A percentile compares a stretch with the other conserved stretches of the same genome.
Conservation (phyloP, 148 eudicot genomes). For the Persicaria maculosa region DNA sequence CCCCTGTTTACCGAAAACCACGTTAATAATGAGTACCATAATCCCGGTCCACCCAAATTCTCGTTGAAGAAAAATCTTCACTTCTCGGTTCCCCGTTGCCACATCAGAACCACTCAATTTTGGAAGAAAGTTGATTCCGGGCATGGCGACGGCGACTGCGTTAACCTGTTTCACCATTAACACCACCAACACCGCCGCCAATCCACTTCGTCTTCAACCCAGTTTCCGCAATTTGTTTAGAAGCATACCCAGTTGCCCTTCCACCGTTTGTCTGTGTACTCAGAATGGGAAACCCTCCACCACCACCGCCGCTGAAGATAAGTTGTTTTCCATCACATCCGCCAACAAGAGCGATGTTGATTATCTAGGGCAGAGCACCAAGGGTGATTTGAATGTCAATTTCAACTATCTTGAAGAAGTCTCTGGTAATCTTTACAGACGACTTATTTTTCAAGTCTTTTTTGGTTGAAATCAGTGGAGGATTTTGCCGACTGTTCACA, state of each 20-base stretch:
- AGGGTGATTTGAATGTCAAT: conserved; percentile 65
- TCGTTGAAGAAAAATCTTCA: too few relatives aligned
- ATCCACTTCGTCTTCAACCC: neutral
- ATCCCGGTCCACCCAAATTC: too few relatives aligned
- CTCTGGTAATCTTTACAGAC: conserved; percentile 17
- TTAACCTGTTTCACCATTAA: neutral
- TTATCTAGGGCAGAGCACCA: conserved; percentile 85
- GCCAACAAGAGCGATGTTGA: conserved; percentile 46
- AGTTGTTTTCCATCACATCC: conserved; percentile 46
- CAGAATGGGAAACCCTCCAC: neutral
- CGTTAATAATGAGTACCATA: too few relatives aligned
- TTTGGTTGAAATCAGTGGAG: neutral
- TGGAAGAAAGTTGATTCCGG: neutral
- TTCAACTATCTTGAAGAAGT: conserved; percentile 24
- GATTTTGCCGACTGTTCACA: neutral
- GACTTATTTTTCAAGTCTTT: neutral
- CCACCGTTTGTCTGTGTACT: neutral
- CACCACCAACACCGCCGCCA: neutral
- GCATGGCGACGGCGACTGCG: neutral
- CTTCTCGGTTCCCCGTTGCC: too few relatives aligned
- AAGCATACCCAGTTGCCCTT: conserved; percentile 1
- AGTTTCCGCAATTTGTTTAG: neutral
- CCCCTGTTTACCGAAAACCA: too few relatives aligned
- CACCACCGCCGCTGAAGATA: conserved; percentile 17
- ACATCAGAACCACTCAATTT: neutral